These are phyloP conservation scores for Cladobotryum mycophilum DNA, from an alignment of 2,329 filamentous ascomycete species.

Conservation along the genomic window DNA sequence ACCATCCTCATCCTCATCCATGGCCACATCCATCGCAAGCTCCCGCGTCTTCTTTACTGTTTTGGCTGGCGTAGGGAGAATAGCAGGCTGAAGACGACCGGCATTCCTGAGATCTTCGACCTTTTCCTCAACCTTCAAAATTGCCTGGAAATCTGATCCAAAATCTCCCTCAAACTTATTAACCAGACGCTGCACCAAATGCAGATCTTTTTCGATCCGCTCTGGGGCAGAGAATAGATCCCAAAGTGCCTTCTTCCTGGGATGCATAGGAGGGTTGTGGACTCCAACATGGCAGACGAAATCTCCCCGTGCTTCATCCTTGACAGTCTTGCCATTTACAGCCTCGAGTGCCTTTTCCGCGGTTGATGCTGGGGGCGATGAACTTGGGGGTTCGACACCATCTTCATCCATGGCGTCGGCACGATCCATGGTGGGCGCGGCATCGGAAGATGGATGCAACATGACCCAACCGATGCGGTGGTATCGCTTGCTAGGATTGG, in stretches of 20 bases:
- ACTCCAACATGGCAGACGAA: constrained; percentile 97
- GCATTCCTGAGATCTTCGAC: constrained; percentile 74
- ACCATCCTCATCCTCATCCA: constrained; percentile 60
- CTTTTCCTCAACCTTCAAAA: constrained; percentile 74
- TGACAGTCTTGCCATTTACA: constrained; percentile 96
- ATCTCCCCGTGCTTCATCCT: constrained; percentile 87
- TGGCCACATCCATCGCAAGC: constrained; percentile 53
- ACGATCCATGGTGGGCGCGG: constrained; percentile 58
- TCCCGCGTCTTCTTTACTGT: constrained; percentile 57
- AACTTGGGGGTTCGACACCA: constrained; percentile 50
- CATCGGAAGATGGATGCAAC: constrained; percentile 72
- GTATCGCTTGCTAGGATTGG: constrained; percentile 93
- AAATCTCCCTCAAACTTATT: constrained; percentile 80
- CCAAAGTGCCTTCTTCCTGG: constrained; percentile 93
- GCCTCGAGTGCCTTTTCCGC: constrained; percentile 85
- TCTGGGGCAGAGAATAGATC: constrained; percentile 93
- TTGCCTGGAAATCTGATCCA: constrained; percentile 69
- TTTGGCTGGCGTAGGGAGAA: constrained; percentile 44
- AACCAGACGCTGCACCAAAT: constrained; percentile 74
- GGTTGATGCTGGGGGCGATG: constrained; percentile 46
- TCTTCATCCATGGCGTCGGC: constrained; percentile 68
- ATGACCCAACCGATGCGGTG: constrained; percentile 99
- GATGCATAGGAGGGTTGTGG: constrained; percentile 79
- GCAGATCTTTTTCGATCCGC: constrained; percentile 82
- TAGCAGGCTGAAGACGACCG: constrained; percentile 67